Percentiles rank a stretch among this genome's conserved stretches.
These are phyloP conservation scores for Suillus paluster DNA, from an alignment of 768 basidiomycete species.

Conservation along the genomic window DNA sequence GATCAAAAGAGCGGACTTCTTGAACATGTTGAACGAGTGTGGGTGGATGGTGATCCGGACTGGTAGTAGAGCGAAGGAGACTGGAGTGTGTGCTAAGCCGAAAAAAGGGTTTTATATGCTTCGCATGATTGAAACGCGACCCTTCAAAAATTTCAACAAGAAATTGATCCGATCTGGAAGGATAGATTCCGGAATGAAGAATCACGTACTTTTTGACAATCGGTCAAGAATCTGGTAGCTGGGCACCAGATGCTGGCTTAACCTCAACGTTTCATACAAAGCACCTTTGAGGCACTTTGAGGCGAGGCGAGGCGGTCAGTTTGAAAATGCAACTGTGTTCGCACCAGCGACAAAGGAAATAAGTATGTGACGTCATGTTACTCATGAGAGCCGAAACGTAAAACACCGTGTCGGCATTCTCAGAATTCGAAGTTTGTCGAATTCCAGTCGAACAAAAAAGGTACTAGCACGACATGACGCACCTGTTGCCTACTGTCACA, in stretches of 20 bases:
- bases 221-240: background rate
- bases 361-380: background rate
- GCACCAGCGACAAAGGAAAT: background rate
- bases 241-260: background rate
- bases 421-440: background rate
- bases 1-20: constrained; percentile 9
- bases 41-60: background rate
- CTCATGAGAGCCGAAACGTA: background rate
- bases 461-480: background rate
- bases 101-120: background rate
- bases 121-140: background rate
- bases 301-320: no score
- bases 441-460: background rate
- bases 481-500: background rate
- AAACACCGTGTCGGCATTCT: background rate
- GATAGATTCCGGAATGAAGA: background rate
- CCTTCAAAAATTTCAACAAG: background rate
- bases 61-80: background rate
- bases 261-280: background rate
- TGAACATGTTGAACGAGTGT: constrained; percentile 4
- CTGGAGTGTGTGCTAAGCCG: background rate
- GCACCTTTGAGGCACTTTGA: background rate
- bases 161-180: background rate
- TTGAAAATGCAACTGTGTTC: background rate
- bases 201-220: background rate